Percentiles rank a stretch among this genome's conserved stretches.
phyloP scores from a whole-genome alignment of 306 rosid genomes.

The Vigna mungo region DNA sequence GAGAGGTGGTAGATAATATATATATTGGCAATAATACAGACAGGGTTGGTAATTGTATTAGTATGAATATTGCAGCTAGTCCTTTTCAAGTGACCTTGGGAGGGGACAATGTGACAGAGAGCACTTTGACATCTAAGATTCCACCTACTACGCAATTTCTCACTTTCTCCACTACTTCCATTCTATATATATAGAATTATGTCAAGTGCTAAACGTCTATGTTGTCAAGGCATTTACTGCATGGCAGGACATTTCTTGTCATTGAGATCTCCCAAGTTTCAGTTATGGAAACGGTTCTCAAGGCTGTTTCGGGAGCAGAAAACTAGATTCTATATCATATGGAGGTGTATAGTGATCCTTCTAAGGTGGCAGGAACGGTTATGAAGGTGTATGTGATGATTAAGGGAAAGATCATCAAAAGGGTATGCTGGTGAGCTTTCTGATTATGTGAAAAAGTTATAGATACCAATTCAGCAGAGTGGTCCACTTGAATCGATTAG shows the following conservation, averaged over 20 bases:
- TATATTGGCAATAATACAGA: constrained; percentile 25
- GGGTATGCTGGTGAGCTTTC: background rate
- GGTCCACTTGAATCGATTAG: constrained; percentile 1
- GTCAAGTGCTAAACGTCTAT: background rate
- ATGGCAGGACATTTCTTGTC: constrained; percentile 50
- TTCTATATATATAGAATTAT: constrained; percentile 35
- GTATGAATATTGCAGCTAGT: constrained; percentile 38
- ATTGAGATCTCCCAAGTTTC: constrained; percentile 38
- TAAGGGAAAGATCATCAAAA: constrained; percentile 12
- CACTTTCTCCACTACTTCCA: constrained; percentile 36
- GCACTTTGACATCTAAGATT: constrained; percentile 47
- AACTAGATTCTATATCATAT: constrained; percentile 63
- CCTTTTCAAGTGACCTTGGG: constrained; percentile 53
- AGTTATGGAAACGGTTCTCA: constrained; percentile 53
- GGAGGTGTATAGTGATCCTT: constrained; percentile 69
- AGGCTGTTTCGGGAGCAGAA: constrained; percentile 59
- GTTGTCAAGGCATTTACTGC: constrained; percentile 24
- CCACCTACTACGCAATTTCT: constrained; percentile 24
- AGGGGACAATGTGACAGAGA: constrained; percentile 52
- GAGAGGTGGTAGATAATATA: no score
- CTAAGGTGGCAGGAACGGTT: constrained; percentile 57
- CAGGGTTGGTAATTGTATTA: constrained; percentile 52
- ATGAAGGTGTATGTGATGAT: background rate
- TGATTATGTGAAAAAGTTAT: background rate
- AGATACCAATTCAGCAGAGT: background rate